A percentile compares a stretch with the other conserved stretches of the same genome.
Evolutionary conservation across 2,329 filamentous ascomycete species (phyloP).

Genomic region (Diaporthe aspalathi): DNA sequence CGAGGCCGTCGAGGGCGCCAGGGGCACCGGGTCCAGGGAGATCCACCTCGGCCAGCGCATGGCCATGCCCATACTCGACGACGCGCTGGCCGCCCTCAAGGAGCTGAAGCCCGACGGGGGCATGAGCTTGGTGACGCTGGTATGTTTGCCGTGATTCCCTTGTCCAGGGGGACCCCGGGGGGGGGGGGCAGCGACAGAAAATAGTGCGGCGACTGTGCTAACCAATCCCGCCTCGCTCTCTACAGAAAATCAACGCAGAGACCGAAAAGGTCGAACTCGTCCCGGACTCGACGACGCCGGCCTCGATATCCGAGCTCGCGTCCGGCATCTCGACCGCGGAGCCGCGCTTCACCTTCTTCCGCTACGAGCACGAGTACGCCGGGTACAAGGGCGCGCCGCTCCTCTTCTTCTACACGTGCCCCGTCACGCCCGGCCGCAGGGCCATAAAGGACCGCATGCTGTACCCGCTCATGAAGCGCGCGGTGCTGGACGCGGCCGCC

Average conservation of each 20-base stretch:
- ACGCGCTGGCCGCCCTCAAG: conserved; percentile 73
- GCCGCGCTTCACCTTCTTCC: conserved; percentile 83
- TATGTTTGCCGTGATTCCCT: conserved; percentile 51
- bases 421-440: conserved; percentile 71
- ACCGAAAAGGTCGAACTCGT: conserved; percentile 78
- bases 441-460: conserved; percentile 87
- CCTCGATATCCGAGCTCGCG: conserved; percentile 69
- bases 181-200: too few relatives aligned
- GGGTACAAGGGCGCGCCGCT: conserved; percentile 68
- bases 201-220: not conserved
- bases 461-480: conserved; percentile 78
- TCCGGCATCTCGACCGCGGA: conserved; percentile 72
- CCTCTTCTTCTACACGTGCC: conserved; percentile 87
- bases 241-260: conserved; percentile 76
- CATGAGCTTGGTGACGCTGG: conserved; percentile 72
- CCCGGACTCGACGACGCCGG: conserved; percentile 60
- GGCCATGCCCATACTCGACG: conserved; percentile 69
- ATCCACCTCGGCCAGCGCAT: conserved; percentile 69
- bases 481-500: conserved; percentile 74
- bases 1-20: conserved; percentile 78
- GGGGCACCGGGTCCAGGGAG: conserved; percentile 71
- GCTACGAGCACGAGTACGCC: conserved; percentile 69
- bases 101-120: conserved; percentile 64
- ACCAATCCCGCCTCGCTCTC: conserved; percentile 24
- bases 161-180: too few relatives aligned